phyloP scores from a whole-genome alignment of 1,284 basidiomycete genomes.

The Melampsora larici-populina region DNA sequence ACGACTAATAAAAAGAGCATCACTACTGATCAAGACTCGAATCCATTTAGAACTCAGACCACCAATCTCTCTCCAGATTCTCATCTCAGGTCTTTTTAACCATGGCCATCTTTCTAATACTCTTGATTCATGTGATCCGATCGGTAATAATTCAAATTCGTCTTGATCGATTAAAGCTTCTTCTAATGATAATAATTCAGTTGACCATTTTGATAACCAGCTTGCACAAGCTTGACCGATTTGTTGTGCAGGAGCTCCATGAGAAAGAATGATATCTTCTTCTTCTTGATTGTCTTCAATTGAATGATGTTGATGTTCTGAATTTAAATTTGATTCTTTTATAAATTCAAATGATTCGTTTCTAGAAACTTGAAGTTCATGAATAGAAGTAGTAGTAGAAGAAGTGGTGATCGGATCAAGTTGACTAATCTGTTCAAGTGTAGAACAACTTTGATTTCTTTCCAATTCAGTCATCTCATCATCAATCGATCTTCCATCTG shows the following conservation, averaged over 20 bases:
- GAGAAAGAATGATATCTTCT: not conserved
- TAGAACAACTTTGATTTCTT: not conserved
- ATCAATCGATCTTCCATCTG: not conserved
- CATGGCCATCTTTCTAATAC: not conserved
- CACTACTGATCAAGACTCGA: not conserved
- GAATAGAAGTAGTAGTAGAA: not conserved
- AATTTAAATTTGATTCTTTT: not conserved
- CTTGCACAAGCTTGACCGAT: conserved; percentile 3
- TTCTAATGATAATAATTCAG: not conserved
- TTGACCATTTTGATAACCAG: conserved; percentile 7
- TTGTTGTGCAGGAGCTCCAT: not conserved
- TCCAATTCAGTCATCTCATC: not conserved
- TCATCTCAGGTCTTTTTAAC: not conserved
- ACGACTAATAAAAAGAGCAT: not conserved
- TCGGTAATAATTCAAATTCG: not conserved
- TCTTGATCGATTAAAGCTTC: not conserved
- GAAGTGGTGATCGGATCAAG: not conserved
- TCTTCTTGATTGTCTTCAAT: not conserved
- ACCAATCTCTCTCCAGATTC: not conserved
- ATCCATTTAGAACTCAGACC: not conserved
- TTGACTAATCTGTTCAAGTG: not conserved
- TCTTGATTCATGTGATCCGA: not conserved
- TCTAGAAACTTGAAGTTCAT: not conserved
- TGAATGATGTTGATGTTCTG: not conserved
- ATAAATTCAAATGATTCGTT: not conserved